Base-by-base conservation (phyloP, 768 basidiomycete genomes). In the Pleurotus salmoneostramineus region DNA sequence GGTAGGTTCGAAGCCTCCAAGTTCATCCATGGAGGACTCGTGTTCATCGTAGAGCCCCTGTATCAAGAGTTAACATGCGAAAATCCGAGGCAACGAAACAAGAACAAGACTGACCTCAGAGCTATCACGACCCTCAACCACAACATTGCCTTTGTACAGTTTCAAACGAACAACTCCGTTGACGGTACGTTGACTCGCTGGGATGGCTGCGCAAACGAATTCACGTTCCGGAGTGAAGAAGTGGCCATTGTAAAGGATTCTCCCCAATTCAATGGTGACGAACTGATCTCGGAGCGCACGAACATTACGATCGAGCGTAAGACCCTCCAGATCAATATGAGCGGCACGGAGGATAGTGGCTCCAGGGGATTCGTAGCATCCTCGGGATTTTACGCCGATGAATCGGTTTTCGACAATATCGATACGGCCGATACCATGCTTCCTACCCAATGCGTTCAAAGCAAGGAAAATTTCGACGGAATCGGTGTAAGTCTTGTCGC, bases 151-250 rank as follows among this genome's bases (percentile, higher is more conserved):
- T 78, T 95, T 95, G 84, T 96, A 93, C 45, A 98, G 76, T 72
- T 93, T 93, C 65, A 99, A 74, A 57, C 89, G 83, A 54, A 98
- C 95, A 47, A 88, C 71, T 47, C 97, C 97, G 66, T 98, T 98
- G 63, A 99, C 97, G 27, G 95, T 97, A 73, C 91, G 82, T 78
- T 99, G 97, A 71, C 91, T 93, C 43, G 93, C 87, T 3, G 95
- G 93, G 68, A 98, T 93, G 56, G 91, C 83, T 66, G 88, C 86
- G 45, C 88, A 89, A 67, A 98, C 77, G 68, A 98, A 98, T 75
- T 98, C 97, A 63, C 96, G 83, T 75, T 98, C 97, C 47, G 97
- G 95, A n/a, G 95, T 96, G 83, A 98, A 99, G 86, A 94, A 98
- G 77, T 96, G 94, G 37, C 96, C 97, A 69, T 98, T 98, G 81